A percentile compares a stretch with the other conserved stretches of the same genome.
Evolutionary conservation across 805 yeast genomes (phyloP).

Genomic region (Jamesozyma piceae): DNA sequence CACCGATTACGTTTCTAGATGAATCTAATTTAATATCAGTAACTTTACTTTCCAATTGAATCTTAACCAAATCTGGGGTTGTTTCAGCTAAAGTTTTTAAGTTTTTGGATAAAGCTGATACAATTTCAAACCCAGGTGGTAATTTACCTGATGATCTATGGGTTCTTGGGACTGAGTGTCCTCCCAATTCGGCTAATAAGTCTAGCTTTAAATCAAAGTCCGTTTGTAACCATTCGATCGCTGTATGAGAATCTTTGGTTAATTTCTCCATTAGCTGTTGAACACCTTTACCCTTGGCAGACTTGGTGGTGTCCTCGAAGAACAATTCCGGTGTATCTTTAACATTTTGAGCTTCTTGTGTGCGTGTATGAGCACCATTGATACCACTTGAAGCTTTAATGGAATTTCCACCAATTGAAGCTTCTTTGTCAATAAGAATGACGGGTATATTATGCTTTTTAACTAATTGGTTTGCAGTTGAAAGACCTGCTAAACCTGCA

Average conservation of each 20-base stretch:
- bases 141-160: conserved; percentile 58
- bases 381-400: conserved; percentile 56
- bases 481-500: conserved; percentile 48
- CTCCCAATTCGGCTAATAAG: conserved; percentile 68
- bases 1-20: conserved; percentile 32
- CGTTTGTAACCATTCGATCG: conserved; percentile 65
- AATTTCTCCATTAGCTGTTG: conserved; percentile 50
- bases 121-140: conserved; percentile 54
- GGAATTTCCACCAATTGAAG: conserved; percentile 48
- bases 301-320: conserved; percentile 54
- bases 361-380: conserved; percentile 59
- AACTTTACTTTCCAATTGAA: conserved; percentile 34
- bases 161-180: conserved; percentile 72
- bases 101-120: conserved; percentile 36
- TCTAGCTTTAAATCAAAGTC: conserved; percentile 54
- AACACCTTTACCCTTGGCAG: conserved; percentile 55
- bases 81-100: conserved; percentile 29
- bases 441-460: conserved; percentile 34
- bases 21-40: conserved; percentile 26
- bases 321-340: conserved; percentile 52
- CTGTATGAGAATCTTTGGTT: conserved; percentile 52
- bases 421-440: conserved; percentile 40
- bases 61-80: conserved; percentile 26
- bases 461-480: conserved; percentile 35
- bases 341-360: conserved; percentile 43